Conservation (phyloP, 176 grass and related monocot genomes). For the Alloteropsis semialata region DNA sequence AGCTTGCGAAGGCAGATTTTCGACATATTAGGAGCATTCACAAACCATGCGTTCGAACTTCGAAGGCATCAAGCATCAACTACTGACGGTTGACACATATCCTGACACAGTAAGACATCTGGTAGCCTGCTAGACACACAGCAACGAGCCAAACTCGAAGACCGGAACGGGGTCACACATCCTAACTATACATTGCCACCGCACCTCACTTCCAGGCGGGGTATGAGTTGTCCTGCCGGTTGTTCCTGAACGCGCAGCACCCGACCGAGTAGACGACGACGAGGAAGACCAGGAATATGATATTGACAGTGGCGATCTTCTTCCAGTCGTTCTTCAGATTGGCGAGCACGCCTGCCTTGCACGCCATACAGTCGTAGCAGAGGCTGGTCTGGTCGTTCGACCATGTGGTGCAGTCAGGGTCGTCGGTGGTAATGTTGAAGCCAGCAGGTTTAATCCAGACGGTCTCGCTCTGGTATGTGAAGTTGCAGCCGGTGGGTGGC, state of each 20-base stretch:
- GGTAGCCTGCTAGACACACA: background rate
- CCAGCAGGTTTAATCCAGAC: constrained; percentile 60
- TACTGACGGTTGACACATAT: background rate
- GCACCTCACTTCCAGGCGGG: constrained; percentile 48
- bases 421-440: constrained; percentile 33
- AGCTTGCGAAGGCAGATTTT: background rate
- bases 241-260: constrained; percentile 90
- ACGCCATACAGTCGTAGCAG: constrained; percentile 80
- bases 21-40: constrained; percentile 8
- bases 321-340: constrained; percentile 96
- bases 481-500: constrained; percentile 84
- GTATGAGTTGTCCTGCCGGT: constrained; percentile 65
- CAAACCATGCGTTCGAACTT: no score
- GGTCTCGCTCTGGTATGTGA: constrained; percentile 57
- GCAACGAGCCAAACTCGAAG: background rate
- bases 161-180: background rate
- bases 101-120: background rate
- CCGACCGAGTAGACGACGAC: constrained; percentile 82
- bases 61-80: background rate
- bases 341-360: constrained; percentile 84
- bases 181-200: background rate
- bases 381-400: constrained; percentile 49
- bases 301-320: constrained; percentile 77
- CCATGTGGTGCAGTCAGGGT: constrained; percentile 78
- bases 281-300: constrained; percentile 85